Evolutionary conservation across 2,329 filamentous ascomycete genomes (phyloP), one percentile per base, ranked within the genome.

Genomic region (Lecanosticta acicola): DNA sequence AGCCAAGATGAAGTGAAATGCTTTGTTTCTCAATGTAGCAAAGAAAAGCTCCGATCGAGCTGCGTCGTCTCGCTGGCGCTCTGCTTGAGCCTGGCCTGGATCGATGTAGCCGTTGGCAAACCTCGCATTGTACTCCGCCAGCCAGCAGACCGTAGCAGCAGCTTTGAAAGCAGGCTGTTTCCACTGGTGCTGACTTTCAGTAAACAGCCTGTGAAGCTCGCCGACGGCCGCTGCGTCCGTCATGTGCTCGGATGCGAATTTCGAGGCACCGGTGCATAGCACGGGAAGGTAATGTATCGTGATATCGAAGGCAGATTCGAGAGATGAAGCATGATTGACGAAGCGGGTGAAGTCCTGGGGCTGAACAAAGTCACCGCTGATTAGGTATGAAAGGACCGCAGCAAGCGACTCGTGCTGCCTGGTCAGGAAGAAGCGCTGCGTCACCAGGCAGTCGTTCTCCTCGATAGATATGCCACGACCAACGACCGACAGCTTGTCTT

Each of bases 71-170:
- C 71, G 69, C 39, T 72, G 70, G 24, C 87, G 69, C 59, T 89
- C 80, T 45, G 84, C 77, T 39, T 77, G 78, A 35, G 75, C 73
- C 20, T 81, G 72, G 19, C 74, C 39, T n/a, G 49, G 46, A 19
- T 54, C 51, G 20, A 43, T 49, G 8, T 50, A 48, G 10, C 47
- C 48, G 9, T 56, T 54, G 4, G 43, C 45, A 42, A 62, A 95
- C 74, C 88, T 87, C 2, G 88, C 87, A 55, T 87, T 93, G 68
- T 96, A 96, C 61, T 97, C 89, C 24, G 87, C 84, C 38, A 96
- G 77, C 93, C 93, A 98, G 77, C 87, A 89, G 3, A 84, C 80
- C 44, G 80, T 78, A 10, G 90, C 77, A 3, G 87, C 84, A 37
- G 90, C 87, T 58, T 90, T 84, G 10, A 97, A 76, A 56, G 83